Base-by-base conservation (phyloP, 805 yeast genomes). In the Candida piceae region DNA sequence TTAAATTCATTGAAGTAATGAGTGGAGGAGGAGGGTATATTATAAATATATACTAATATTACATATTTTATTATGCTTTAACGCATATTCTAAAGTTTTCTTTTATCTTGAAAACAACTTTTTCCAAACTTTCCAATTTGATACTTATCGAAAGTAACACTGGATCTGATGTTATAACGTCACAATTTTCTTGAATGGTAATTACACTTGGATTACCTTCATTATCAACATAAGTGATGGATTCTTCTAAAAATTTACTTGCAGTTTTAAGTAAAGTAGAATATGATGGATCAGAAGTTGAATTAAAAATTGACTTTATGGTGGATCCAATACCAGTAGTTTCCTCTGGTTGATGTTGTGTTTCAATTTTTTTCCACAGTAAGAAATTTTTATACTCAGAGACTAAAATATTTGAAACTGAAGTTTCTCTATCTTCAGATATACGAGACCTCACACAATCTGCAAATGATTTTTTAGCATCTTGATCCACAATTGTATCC, bases 121-220 rank as follows among this genome's bases (percentile, higher is more conserved):
- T 69, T 52, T 81, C 85, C 28, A 82, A 58, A 31, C 80, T 73
- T 38, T 72, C 81, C 42, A 83, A 62, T 49, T 82, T 82, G 5
- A 83, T 72, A 44, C 76, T 70, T 2, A 80, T 70, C 34, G 82
- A 74, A 26, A 81, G 64, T 36, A 83, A 55, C 7, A 75, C 67
- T 3, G 89, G 89, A 49, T 83, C 90, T 17, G 83, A 78, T 4
- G 81, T 72, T 19, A 76, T 69, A 4, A 79, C 77, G 40, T 76
- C 77, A 16, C 78, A 60, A 39, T 75, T 77, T 41, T 74, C 80
- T 42, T 64, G 60, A 18, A 80, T 77, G 50, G 76, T 75, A 18
- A 80, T 88, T 30, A 80, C 86, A 45, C 40, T 38, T 6, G 64
- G 56, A 2, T 46, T 32, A 10, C 52, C 50, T 7, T 46, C 41